A percentile compares a stretch with the other conserved stretches of the same genome.
These are phyloP conservation scores for Collariella sp. DNA, from an alignment of 495 filamentous ascomycete genomes.

Conservation along the genomic window DNA sequence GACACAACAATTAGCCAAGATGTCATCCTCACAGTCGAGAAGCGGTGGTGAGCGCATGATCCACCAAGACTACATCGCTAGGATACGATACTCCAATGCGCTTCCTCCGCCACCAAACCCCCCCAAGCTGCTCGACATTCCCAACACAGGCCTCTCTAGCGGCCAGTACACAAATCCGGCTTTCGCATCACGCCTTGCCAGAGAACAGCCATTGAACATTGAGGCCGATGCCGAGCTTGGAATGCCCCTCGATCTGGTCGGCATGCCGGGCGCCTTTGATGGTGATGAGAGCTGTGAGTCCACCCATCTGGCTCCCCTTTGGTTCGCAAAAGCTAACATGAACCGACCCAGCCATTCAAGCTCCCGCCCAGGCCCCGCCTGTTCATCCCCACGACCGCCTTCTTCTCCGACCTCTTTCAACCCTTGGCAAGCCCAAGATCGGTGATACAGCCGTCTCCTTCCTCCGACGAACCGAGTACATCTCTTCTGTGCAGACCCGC, in stretches of 20 bases:
- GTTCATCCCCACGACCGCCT: slow-evolving; percentile 74
- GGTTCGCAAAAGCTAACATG: slow-evolving; percentile 15
- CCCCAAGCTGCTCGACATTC: slow-evolving; percentile 93
- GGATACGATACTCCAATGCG: slow-evolving; percentile 88
- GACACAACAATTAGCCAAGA: slow-evolving; percentile 18
- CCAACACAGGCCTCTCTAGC: slow-evolving; percentile 74
- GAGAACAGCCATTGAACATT: slow-evolving; percentile 89
- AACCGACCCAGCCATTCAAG: slow-evolving; percentile 60
- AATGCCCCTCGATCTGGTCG: slow-evolving; percentile 92
- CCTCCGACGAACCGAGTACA: slow-evolving; percentile 92
- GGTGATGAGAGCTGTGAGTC: slow-evolving; percentile 88
- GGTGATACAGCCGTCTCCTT: slow-evolving; percentile 72
- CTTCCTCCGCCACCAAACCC: slow-evolving; percentile 88
- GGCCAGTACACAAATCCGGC: slow-evolving; percentile 77
- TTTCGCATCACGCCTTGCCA: slow-evolving; percentile 77
- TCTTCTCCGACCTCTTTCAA: slow-evolving; percentile 68
- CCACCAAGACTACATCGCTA: slow-evolving; percentile 93
- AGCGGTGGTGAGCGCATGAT: slow-evolving; percentile 52
- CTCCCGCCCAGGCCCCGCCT: slow-evolving; percentile 55
- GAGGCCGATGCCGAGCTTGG: slow-evolving; percentile 96
- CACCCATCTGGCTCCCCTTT: background rate
- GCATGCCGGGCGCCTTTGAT: slow-evolving; percentile 87
- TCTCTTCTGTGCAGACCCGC: slow-evolving; percentile 54
- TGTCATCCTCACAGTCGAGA: slow-evolving; percentile 36
- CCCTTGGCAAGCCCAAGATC: slow-evolving; percentile 66